Evolutionary conservation across 2,329 filamentous ascomycete genomes (phyloP).

Genomic region (Penicillium sp.): DNA sequence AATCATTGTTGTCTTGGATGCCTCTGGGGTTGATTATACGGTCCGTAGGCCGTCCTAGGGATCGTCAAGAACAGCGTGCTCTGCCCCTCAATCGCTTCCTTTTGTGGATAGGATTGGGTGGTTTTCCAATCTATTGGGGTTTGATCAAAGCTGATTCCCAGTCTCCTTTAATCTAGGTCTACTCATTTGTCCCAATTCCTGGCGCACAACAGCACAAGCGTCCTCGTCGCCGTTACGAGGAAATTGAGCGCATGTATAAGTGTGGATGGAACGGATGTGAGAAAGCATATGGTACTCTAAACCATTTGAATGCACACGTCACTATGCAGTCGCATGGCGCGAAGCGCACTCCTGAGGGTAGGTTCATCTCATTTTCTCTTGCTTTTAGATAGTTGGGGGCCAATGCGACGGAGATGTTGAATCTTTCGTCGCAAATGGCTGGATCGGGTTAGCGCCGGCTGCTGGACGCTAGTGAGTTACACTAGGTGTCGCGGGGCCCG

Average conservation of each 20-base stretch:
- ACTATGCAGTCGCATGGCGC: constrained; percentile 96
- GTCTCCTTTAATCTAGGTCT: constrained; percentile 56
- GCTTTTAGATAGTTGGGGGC: constrained; percentile 2
- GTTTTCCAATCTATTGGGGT: constrained; percentile 5
- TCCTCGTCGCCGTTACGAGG: constrained; percentile 84
- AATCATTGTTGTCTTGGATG: constrained; percentile 26
- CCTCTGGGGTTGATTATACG: constrained; percentile 16
- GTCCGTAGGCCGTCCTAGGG: constrained; percentile 9
- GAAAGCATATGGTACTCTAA: constrained; percentile 94
- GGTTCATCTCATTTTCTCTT: constrained; percentile 27
- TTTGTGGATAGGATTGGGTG: background rate
- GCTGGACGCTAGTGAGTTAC: constrained; percentile 40
- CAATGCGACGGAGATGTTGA: constrained; percentile 10
- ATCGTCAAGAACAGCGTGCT: constrained; percentile 22
- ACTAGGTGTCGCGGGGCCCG: constrained; percentile 44
- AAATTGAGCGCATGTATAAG: constrained; percentile 99
- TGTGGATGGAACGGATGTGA: constrained; percentile 98
- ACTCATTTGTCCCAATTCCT: constrained; percentile 94
- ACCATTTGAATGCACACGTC: constrained; percentile 94
- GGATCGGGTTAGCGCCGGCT: constrained; percentile 34
- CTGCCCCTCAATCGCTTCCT: constrained; percentile 11
- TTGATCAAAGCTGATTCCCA: constrained; percentile 9
- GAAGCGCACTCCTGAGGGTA: constrained; percentile 96
- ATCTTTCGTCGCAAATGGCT: constrained; percentile 32
- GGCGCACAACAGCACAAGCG: constrained; percentile 96